Conservation (phyloP, 495 filamentous ascomycete species). For the Bombardia bombarda region DNA sequence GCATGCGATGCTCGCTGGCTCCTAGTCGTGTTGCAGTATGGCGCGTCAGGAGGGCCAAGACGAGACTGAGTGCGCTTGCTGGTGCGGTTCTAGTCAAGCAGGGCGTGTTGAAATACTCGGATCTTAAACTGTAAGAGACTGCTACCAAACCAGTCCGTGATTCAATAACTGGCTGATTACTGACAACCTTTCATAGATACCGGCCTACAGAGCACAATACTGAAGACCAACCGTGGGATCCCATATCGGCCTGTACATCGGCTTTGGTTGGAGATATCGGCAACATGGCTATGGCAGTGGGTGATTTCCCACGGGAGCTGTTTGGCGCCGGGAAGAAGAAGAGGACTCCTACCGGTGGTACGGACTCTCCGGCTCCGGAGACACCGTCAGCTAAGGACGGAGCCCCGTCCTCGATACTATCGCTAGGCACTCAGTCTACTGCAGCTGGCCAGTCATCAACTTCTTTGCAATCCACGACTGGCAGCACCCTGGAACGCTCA, state of each 20-base stretch:
- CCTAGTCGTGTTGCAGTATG: slow-evolving; percentile 62
- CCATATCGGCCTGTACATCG: slow-evolving; percentile 61
- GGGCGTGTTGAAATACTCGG: slow-evolving; percentile 51
- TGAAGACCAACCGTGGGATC: slow-evolving; percentile 63
- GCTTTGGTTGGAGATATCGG: slow-evolving; percentile 68
- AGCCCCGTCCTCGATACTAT: slow-evolving; percentile 2
- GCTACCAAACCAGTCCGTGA: not conserved
- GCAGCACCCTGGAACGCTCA: not conserved
- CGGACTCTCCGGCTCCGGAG: too few species aligned
- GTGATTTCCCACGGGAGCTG: slow-evolving; percentile 72
- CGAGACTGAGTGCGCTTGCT: slow-evolving; percentile 61
- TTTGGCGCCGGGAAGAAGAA: slow-evolving; percentile 34
- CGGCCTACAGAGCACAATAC: slow-evolving; percentile 63
- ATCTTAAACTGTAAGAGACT: slow-evolving; percentile 56
- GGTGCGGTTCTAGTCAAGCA: slow-evolving; percentile 56
- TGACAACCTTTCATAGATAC: slow-evolving; percentile 39
- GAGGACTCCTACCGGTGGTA: not conserved
- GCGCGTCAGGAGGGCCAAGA: slow-evolving; percentile 54
- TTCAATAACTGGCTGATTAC: not conserved
- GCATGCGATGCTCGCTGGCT: slow-evolving; percentile 55
- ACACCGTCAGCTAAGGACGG: not conserved
- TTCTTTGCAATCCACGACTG: not conserved
- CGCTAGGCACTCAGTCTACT: slow-evolving; percentile 4
- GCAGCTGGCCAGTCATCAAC: slow-evolving; percentile 1
- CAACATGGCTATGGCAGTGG: slow-evolving; percentile 70